phyloP scores from a whole-genome alignment of 495 filamentous ascomycete genomes.

The Friedmanniomyces endolithicus region DNA sequence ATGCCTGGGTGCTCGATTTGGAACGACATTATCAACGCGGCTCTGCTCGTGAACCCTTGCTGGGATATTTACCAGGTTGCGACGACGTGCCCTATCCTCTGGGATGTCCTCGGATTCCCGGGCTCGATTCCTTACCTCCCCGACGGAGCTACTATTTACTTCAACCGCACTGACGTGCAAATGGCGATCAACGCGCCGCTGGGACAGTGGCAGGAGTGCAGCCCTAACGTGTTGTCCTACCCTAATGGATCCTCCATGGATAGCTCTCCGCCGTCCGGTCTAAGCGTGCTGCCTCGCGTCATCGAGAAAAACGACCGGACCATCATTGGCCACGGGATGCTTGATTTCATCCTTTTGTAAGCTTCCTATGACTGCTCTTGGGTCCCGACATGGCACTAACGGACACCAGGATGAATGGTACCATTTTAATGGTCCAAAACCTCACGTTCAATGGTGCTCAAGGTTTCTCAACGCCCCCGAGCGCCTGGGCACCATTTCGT shows the following conservation, averaged over 20 bases:
- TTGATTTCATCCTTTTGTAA: conserved; percentile 53
- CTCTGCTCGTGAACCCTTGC: conserved; percentile 56
- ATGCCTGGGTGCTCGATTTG: conserved; percentile 32
- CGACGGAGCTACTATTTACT: conserved; percentile 49
- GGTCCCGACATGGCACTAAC: too few species aligned
- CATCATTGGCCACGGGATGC: conserved; percentile 54
- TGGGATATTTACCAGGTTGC: conserved; percentile 69
- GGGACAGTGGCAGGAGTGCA: conserved; percentile 51
- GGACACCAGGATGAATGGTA: conserved; percentile 54
- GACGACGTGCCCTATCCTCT: conserved; percentile 60
- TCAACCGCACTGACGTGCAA: conserved; percentile 67
- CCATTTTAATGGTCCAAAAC: conserved; percentile 63
- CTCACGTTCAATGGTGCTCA: conserved; percentile 69
- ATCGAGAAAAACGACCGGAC: conserved; percentile 60
- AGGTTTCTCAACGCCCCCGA: conserved; percentile 44
- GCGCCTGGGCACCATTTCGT: conserved; percentile 27
- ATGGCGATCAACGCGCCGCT: conserved; percentile 56
- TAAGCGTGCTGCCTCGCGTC: conserved; percentile 48
- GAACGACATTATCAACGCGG: conserved; percentile 44
- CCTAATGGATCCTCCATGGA: conserved; percentile 6
- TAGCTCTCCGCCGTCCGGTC: conserved; percentile 20
- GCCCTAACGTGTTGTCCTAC: conserved; percentile 42
- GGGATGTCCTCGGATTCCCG: conserved; percentile 63
- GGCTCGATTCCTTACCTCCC: conserved; percentile 35
- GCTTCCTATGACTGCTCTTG: too few species aligned